A percentile compares a stretch with the other conserved stretches of the same genome.
phyloP scores from a whole-genome alignment of 2,329 filamentous ascomycete genomes.

The Cytospora schulzeri region DNA sequence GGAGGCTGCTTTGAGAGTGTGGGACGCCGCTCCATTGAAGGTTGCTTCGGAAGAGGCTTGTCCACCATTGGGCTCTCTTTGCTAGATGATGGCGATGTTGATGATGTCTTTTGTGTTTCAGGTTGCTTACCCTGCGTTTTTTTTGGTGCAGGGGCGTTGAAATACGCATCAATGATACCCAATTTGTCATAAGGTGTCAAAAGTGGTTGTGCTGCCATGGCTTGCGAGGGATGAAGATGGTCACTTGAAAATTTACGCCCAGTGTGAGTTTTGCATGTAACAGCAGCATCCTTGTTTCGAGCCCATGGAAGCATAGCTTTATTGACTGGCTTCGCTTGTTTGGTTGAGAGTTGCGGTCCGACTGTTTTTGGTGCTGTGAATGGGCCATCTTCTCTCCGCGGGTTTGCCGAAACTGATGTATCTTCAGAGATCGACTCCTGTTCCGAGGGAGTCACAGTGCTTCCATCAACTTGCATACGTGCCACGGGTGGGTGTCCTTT shows the following conservation, averaged over 20 bases:
- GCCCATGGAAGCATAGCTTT: slow-evolving; percentile 23
- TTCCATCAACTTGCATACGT: slow-evolving; percentile 23
- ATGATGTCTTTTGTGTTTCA: not conserved
- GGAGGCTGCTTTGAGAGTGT: slow-evolving; percentile 4
- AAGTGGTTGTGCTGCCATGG: slow-evolving; percentile 20
- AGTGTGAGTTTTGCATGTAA: slow-evolving; percentile 5
- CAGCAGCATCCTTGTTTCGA: slow-evolving; percentile 5
- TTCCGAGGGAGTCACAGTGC: slow-evolving; percentile 24
- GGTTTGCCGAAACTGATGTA: not conserved
- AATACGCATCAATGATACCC: slow-evolving; percentile 25
- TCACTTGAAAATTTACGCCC: slow-evolving; percentile 14
- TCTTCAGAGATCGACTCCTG: slow-evolving; percentile 3
- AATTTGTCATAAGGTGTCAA: slow-evolving; percentile 23
- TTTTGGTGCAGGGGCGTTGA: slow-evolving; percentile 8
- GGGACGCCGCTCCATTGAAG: not conserved
- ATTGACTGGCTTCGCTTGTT: not conserved
- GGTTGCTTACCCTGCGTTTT: slow-evolving; percentile 6
- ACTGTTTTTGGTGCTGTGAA: not conserved
- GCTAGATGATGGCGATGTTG: slow-evolving; percentile 1
- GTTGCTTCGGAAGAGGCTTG: slow-evolving; percentile 13
- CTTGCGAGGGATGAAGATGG: slow-evolving; percentile 25
- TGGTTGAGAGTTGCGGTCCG: not conserved
- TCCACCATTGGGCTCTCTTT: not conserved
- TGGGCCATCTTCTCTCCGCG: not conserved
- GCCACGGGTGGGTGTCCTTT: not conserved